A percentile compares a stretch with the other conserved stretches of the same genome.
phyloP scores from a whole-genome alignment of 2,329 filamentous ascomycete genomes.

The Neonectria faginata region DNA sequence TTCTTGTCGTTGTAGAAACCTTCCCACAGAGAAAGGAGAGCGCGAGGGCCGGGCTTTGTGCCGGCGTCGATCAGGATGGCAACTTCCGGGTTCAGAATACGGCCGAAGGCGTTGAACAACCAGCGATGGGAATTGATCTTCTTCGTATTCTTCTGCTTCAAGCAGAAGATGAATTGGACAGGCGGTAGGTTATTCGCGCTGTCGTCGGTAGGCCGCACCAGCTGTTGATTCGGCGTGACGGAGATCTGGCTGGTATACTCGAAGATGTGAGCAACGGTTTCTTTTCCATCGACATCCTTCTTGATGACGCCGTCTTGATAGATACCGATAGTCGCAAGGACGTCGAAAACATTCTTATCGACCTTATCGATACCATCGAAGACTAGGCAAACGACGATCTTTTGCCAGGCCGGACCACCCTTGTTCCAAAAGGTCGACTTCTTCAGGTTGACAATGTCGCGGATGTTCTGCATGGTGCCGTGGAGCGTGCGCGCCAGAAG shows the following conservation, averaged over 20 bases:
- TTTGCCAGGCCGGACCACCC: slow-evolving; percentile 14
- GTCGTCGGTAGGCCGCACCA: background rate
- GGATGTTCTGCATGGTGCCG: slow-evolving; percentile 12
- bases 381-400: slow-evolving; percentile 16
- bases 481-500: slow-evolving; percentile 14
- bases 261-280: slow-evolving; percentile 15
- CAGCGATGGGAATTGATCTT: slow-evolving; percentile 22
- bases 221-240: slow-evolving; percentile 8
- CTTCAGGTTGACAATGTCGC: slow-evolving; percentile 6
- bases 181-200: background rate
- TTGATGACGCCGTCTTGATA: slow-evolving; percentile 15
- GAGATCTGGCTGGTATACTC: slow-evolving; percentile 19
- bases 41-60: slow-evolving; percentile 6
- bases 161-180: slow-evolving; percentile 13
- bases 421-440: slow-evolving; percentile 16
- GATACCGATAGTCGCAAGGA: slow-evolving; percentile 9
- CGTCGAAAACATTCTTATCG: slow-evolving; percentile 11
- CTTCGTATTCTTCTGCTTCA: slow-evolving; percentile 18
- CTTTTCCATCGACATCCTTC: slow-evolving; percentile 9
- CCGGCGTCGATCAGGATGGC: slow-evolving; percentile 12
- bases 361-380: slow-evolving; percentile 14
- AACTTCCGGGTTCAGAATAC: slow-evolving; percentile 8
- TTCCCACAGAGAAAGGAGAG: slow-evolving; percentile 14
- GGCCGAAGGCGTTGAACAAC: slow-evolving; percentile 11
- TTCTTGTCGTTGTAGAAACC: slow-evolving; percentile 18